These are phyloP conservation scores for Alternaria atra DNA, from an alignment of 2,329 filamentous ascomycete species.

Conservation along the genomic window DNA sequence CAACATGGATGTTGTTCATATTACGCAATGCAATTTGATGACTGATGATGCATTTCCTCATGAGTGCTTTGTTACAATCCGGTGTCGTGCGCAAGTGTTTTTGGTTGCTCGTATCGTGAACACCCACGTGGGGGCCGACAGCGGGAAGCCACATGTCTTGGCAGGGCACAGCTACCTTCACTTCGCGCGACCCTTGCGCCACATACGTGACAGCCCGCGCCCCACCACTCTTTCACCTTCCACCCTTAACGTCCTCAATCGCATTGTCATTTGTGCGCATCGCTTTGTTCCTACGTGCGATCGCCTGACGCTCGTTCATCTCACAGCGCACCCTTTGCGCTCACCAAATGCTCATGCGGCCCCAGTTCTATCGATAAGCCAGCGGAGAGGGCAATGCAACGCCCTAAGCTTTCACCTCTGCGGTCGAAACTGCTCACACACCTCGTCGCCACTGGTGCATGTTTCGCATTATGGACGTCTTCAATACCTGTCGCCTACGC, in stretches of 20 bases:
- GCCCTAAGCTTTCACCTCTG: constrained; percentile 68
- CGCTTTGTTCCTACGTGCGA: not conserved
- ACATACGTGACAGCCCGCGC: constrained; percentile 2
- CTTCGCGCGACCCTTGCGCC: not conserved
- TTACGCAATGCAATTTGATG: no score
- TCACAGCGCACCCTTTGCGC: constrained; percentile 29
- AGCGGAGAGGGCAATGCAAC: constrained; percentile 51
- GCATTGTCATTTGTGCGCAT: constrained; percentile 2
- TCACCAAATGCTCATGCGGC: constrained; percentile 26
- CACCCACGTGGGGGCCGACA: not conserved
- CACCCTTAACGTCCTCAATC: not conserved
- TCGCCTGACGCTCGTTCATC: not conserved
- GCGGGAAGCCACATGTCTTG: constrained; percentile 3
- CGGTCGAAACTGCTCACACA: constrained; percentile 78
- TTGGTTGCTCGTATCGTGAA: not conserved
- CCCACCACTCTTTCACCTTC: constrained; percentile 4
- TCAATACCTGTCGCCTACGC: constrained; percentile 67
- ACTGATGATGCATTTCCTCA: no score
- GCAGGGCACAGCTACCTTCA: not conserved
- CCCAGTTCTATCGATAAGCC: constrained; percentile 27
- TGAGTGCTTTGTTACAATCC: no score
- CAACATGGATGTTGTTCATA: no score
- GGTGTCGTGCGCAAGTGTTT: no score
- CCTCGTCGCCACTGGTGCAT: constrained; percentile 66
- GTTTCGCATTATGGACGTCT: constrained; percentile 69